Conservation (phyloP, 1,284 basidiomycete species). For the Malassezia yamatoensis region DNA sequence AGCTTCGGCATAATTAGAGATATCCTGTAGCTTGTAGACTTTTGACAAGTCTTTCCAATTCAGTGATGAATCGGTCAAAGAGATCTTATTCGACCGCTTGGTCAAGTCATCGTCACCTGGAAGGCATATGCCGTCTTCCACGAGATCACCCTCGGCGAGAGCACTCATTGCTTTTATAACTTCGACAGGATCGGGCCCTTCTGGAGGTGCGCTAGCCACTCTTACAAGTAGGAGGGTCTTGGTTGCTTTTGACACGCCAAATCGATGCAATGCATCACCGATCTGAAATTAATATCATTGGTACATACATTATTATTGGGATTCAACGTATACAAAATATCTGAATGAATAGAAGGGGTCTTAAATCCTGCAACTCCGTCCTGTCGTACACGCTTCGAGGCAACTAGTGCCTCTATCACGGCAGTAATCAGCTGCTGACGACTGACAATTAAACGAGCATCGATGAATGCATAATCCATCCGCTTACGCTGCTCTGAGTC, state of each 20-base stretch:
- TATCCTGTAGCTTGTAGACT: conserved; percentile 13
- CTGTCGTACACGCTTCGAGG: background rate
- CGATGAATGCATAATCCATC: conserved; percentile 17
- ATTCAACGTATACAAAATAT: conserved; percentile 20
- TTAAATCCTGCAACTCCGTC: conserved; percentile 7
- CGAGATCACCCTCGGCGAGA: conserved; percentile 13
- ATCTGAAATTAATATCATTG: conserved; percentile 6
- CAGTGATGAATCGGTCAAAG: background rate
- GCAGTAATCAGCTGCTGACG: conserved; percentile 16
- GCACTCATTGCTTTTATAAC: conserved; percentile 6
- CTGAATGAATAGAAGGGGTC: conserved; percentile 21
- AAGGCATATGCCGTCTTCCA: background rate
- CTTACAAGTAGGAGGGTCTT: conserved; percentile 10
- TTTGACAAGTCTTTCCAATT: conserved; percentile 10
- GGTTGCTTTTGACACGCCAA: conserved; percentile 12
- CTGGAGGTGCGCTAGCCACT: conserved; percentile 1
- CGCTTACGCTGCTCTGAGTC: conserved; percentile 7
- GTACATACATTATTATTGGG: conserved; percentile 17
- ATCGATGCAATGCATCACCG: conserved; percentile 16
- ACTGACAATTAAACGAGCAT: conserved; percentile 9
- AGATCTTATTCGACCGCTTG: background rate
- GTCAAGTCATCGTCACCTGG: background rate
- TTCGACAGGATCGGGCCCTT: background rate
- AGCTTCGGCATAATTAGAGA: background rate
- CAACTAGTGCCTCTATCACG: conserved; percentile 11